Base-by-base conservation (phyloP, 139 green algal species). In the Haematococcus sp. region DNA sequence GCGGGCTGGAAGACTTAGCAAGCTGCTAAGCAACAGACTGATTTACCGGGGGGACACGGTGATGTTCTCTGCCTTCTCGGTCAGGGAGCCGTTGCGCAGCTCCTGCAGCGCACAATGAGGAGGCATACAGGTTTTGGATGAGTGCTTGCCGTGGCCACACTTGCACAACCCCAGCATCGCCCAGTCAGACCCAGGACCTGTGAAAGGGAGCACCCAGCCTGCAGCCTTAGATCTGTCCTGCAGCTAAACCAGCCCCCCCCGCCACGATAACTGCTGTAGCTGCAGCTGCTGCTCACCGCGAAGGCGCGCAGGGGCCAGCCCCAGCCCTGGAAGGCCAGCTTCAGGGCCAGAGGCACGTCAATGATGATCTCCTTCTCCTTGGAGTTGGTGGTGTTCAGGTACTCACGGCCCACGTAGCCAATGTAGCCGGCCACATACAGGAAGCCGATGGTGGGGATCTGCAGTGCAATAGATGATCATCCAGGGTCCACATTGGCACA, bases 331-430 rank as follows among this genome's bases (percentile, higher is more conserved):
- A 87, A 83, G 23, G 91, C 77, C 40, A 95, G 77, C 64, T 79
- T 81, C 19, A 94, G 43, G 2, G 95, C 95, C 58, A 93, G 67
- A 35, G 94, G 94, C 34, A 98, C 94, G 67, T 98, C 93, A 64
- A 98, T 97, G 87, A 98, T 98, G 87, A 97, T 97, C 93, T 98
- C 95, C 88, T 97, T 97, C 78, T 98, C 84, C 1, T 76, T 93
- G 54, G 92, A 88, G 78, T 88, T 86, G 28, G 59, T 43, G 20
- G 60, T 43, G 40, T 85, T 84, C 56, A 99, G 78, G 93, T 99
- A 99, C 71, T 92, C 74, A 76, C 92, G 90, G 76, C 96, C 96
- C 1, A 94, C 89, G 71, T 92, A 95, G 72, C 96, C 96, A 80
- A 99, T 98, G 84, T 90, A 98, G 71, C 96, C 96, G 72, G 96